Conservation (phyloP, 257 asterid species). For the Plantago major region DNA sequence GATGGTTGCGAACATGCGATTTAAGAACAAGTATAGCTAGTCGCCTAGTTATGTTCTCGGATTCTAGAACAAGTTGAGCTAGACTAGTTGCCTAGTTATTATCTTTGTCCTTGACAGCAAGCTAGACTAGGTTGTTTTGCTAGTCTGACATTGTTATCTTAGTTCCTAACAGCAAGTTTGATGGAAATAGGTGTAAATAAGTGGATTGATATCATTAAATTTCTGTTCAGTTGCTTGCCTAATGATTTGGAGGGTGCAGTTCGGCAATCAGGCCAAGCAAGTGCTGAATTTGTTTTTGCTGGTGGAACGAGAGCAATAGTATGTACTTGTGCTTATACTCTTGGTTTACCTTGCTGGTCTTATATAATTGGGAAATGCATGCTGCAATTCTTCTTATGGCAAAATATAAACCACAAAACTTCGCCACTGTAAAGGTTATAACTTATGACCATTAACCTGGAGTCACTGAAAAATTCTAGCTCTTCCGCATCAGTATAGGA, state of each 20-base stretch:
- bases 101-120: no score
- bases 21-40: no score
- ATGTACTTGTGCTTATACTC: conserved; percentile 31
- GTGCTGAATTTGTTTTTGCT: conserved; percentile 69
- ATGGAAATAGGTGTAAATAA: neutral
- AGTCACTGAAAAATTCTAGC: neutral
- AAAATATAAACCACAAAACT: no score
- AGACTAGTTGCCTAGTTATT: neutral
- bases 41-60: no score
- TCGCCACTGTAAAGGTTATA: no score
- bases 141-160: neutral
- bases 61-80: no score
- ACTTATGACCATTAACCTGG: neutral
- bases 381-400: no score
- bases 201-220: conserved; percentile 2
- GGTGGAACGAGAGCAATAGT: conserved; percentile 93
- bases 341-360: neutral
- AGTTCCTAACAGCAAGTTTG: neutral
- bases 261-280: conserved; percentile 80
- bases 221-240: conserved; percentile 77
- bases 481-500: no score
- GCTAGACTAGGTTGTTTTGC: no score
- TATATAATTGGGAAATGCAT: no score
- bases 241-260: conserved; percentile 96
- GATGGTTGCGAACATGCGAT: no score